A percentile compares a stretch with the other conserved stretches of the same genome.
These are phyloP conservation scores for Saururus chinensis DNA, from an alignment of 164 flowering plant species.

Conservation along the genomic window DNA sequence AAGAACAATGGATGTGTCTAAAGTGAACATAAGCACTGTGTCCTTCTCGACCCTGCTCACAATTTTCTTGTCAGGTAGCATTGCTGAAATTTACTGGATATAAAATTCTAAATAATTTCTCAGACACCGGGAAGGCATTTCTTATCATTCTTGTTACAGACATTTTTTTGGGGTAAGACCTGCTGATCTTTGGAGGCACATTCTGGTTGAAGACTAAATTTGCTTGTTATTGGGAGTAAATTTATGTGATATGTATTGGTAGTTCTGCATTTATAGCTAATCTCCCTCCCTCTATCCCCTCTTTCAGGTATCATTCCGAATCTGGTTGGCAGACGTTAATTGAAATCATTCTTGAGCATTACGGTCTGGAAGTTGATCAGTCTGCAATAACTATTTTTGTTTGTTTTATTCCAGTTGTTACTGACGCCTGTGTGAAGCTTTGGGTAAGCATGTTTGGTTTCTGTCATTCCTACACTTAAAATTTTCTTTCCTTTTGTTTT, in stretches of 20 bases:
- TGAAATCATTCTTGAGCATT: slow-evolving; percentile 79
- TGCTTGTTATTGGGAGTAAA: too few species aligned
- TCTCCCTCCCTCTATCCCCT: not conserved
- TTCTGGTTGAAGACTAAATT: not conserved
- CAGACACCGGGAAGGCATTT: slow-evolving; percentile 96
- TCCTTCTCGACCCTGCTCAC: not conserved
- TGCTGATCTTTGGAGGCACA: slow-evolving; percentile 4
- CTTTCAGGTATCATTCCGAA: slow-evolving; percentile 90
- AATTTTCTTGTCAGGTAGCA: slow-evolving; percentile 60
- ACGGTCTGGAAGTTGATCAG: slow-evolving; percentile 69
- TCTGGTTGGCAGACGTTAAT: slow-evolving; percentile 88
- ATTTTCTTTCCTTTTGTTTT: not conserved
- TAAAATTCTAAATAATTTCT: slow-evolving; percentile 68
- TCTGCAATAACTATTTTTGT: slow-evolving; percentile 65
- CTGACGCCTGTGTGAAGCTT: slow-evolving; percentile 91
- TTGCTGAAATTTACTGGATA: slow-evolving; percentile 96
- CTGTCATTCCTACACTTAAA: not conserved
- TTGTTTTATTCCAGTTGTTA: slow-evolving; percentile 65
- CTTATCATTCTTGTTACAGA: slow-evolving; percentile 85
- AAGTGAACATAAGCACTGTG: too few species aligned
- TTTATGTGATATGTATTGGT: too few species aligned
- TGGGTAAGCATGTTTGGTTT: slow-evolving; percentile 37
- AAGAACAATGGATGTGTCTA: not conserved
- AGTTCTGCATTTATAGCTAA: not conserved
- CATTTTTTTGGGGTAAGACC: slow-evolving; percentile 82